phyloP scores from a whole-genome alignment of 352 stramenopile genomes.

The Phytophthora foliorum region DNA sequence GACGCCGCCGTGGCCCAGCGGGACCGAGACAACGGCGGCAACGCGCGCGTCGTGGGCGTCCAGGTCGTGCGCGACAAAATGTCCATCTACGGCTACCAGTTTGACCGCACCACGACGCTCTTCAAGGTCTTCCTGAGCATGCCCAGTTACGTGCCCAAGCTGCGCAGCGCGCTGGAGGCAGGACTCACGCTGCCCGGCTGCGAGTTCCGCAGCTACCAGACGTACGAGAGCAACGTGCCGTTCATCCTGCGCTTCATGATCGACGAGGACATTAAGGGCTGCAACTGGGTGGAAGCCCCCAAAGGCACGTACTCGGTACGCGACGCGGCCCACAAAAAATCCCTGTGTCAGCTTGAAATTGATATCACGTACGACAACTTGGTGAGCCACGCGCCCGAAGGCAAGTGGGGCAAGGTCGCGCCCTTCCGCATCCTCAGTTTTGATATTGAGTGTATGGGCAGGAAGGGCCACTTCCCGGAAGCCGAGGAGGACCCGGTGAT shows the following conservation, averaged over 20 bases:
- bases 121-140: slow-evolving; percentile 96
- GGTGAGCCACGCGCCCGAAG: slow-evolving; percentile 93
- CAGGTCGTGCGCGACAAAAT: slow-evolving; percentile 83
- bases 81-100: slow-evolving; percentile 91
- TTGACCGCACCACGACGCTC: slow-evolving; percentile 71
- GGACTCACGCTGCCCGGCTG: slow-evolving; percentile 80
- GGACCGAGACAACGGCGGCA: slow-evolving; percentile 60
- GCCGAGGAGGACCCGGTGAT: slow-evolving; percentile 98
- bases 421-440: slow-evolving; percentile 98
- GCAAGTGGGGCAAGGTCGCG: slow-evolving; percentile 97
- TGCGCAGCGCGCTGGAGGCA: slow-evolving; percentile 92
- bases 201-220: slow-evolving; percentile 85
- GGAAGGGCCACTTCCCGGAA: slow-evolving; percentile 96
- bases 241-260: slow-evolving; percentile 99
- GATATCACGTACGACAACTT: slow-evolving; percentile 99
- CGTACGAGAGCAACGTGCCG: slow-evolving; percentile 99
- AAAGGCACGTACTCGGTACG: slow-evolving; percentile 93
- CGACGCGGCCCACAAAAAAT: slow-evolving; percentile 76
- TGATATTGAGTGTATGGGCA: slow-evolving; percentile 99
- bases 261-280: slow-evolving; percentile 97
- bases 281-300: slow-evolving; percentile 97
- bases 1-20: slow-evolving; percentile 64
- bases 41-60: slow-evolving; percentile 68
- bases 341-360: slow-evolving; percentile 95
- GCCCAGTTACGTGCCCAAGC: slow-evolving; percentile 95